A percentile compares a stretch with the other conserved stretches of the same genome.
Evolutionary conservation across 2,329 filamentous ascomycete species (phyloP).

Genomic region (Paraphaeosphaeria sporulosa): DNA sequence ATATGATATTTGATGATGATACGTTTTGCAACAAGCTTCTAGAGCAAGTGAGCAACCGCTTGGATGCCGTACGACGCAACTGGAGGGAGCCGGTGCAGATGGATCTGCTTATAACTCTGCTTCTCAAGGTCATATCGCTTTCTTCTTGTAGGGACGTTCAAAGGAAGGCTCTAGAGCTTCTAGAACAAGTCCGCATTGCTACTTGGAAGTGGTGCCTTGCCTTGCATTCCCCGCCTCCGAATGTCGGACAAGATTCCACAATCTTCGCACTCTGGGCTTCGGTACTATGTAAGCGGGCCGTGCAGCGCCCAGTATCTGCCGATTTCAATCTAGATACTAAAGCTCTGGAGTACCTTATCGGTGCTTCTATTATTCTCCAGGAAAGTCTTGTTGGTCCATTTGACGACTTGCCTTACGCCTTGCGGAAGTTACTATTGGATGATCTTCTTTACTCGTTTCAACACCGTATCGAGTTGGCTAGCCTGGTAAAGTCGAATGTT

Average conservation of each 20-base stretch:
- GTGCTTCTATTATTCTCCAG: conserved; percentile 56
- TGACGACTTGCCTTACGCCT: conserved; percentile 36
- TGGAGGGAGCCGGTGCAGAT: conserved; percentile 68
- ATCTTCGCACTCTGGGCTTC: conserved; percentile 63
- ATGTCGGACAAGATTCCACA: conserved; percentile 50
- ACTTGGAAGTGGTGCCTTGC: conserved; percentile 62
- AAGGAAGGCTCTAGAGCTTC: conserved; percentile 31
- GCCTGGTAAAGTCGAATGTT: conserved; percentile 42
- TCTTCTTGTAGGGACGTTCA: conserved; percentile 21
- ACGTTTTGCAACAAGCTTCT: conserved; percentile 60
- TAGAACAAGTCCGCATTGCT: conserved; percentile 54
- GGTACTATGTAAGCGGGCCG: conserved; percentile 63
- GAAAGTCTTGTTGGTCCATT: conserved; percentile 55
- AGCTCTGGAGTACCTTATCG: conserved; percentile 43
- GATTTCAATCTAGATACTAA: conserved; percentile 5
- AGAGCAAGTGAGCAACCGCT: conserved; percentile 56
- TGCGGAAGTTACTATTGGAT: conserved; percentile 54
- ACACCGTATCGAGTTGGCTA: conserved; percentile 46
- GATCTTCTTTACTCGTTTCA: conserved; percentile 57
- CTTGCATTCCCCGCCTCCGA: conserved; percentile 49
- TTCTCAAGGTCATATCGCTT: conserved; percentile 50
- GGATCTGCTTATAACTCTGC: conserved; percentile 63
- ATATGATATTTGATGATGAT: conserved; percentile 59
- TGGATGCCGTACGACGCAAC: conserved; percentile 60
- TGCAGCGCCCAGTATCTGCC: conserved; percentile 31